A percentile compares a stretch with the other conserved stretches of the same genome.
Evolutionary conservation across 1,284 basidiomycete genomes (phyloP).

Genomic region (Xerocomus nothofagi): DNA sequence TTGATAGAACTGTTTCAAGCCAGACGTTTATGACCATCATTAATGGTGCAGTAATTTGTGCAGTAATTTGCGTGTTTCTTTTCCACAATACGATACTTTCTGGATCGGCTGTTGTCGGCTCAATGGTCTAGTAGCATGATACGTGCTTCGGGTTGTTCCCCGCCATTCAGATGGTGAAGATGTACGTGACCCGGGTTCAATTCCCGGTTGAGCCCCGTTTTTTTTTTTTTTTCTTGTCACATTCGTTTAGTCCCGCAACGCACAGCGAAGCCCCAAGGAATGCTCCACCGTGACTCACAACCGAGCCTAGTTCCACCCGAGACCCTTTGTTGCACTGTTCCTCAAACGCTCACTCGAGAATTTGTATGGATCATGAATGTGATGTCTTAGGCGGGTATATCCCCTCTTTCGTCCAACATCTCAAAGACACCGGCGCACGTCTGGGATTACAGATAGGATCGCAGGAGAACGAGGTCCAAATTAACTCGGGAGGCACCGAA

Average conservation of each 20-base stretch:
- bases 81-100: too few relatives aligned
- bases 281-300: conserved; percentile 10
- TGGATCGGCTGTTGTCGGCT: conserved; percentile 21
- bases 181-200: conserved; percentile 49
- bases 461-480: neutral
- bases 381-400: conserved; percentile 26
- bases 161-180: conserved; percentile 21
- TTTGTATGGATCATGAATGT: conserved; percentile 16
- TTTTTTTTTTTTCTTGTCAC: conserved; percentile 8
- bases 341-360: neutral
- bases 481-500: neutral
- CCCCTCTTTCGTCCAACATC: conserved; percentile 28
- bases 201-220: conserved; percentile 47
- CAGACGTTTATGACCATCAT: too few relatives aligned
- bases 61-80: too few relatives aligned
- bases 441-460: conserved; percentile 13
- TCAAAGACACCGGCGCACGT: conserved; percentile 26
- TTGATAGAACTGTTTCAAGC: neutral
- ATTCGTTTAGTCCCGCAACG: conserved; percentile 2
- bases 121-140: conserved; percentile 48
- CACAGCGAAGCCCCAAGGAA: conserved; percentile 13
- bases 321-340: neutral
- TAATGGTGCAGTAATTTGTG: too few relatives aligned
- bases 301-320: neutral
- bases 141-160: conserved; percentile 38